phyloP scores from a whole-genome alignment of 345 rosid genomes.

The Hibiscus mutabilis region DNA sequence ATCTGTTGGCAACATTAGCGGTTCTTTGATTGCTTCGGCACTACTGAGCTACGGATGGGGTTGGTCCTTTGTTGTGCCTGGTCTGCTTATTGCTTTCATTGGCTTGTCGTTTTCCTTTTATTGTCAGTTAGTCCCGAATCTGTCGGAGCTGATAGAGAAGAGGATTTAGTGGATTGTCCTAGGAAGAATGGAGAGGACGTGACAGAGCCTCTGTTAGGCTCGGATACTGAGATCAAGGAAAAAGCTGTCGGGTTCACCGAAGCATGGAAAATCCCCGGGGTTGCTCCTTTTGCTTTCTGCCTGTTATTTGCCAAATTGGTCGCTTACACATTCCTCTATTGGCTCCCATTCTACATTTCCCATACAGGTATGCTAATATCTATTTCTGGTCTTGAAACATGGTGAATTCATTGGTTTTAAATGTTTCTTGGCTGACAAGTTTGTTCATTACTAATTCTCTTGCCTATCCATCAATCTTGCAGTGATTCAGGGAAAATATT shows the following conservation, averaged over 20 bases:
- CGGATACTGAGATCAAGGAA: slow-evolving; percentile 35
- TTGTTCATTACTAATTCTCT: slow-evolving; percentile 10
- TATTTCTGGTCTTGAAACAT: background rate
- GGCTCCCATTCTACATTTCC: slow-evolving; percentile 95
- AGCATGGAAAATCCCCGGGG: slow-evolving; percentile 96
- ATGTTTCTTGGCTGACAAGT: background rate
- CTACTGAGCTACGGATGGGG: slow-evolving; percentile 87
- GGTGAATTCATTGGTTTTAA: background rate
- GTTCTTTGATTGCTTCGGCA: slow-evolving; percentile 72
- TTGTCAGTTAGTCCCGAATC: slow-evolving; percentile 71
- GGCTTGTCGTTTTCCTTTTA: slow-evolving; percentile 58
- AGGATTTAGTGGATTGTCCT: slow-evolving; percentile 40
- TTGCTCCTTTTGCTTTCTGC: slow-evolving; percentile 86
- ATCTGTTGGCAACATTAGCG: slow-evolving; percentile 77
- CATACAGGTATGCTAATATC: slow-evolving; percentile 59
- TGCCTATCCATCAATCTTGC: slow-evolving; percentile 17
- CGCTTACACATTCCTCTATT: slow-evolving; percentile 90
- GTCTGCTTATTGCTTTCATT: slow-evolving; percentile 40
- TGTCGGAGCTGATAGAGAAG: slow-evolving; percentile 52
- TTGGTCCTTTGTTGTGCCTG: slow-evolving; percentile 90
- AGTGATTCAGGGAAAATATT: slow-evolving; percentile 81
- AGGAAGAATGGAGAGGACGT: slow-evolving; percentile 39
- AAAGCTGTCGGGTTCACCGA: slow-evolving; percentile 77
- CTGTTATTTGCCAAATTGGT: slow-evolving; percentile 92
- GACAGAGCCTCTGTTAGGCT: slow-evolving; percentile 45